Evolutionary conservation across 257 asterid genomes (phyloP), one percentile per base, ranked within the genome.

Genomic region (Solanum dulcamara): DNA sequence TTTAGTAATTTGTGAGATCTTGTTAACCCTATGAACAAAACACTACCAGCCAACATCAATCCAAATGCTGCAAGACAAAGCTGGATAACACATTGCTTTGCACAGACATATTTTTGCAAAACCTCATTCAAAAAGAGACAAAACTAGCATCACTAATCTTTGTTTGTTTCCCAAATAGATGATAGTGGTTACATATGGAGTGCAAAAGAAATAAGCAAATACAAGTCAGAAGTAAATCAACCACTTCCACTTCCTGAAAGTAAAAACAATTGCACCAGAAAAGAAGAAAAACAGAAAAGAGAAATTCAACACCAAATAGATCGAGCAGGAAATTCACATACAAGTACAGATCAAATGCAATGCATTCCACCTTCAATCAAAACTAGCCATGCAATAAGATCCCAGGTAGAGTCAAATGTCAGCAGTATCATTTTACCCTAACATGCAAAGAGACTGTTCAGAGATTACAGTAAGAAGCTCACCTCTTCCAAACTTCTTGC

Each of bases 401-500:
- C 64, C 81, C 62, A 77, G 28, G 28, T 77, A 77, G 26, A 77
- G 28, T 77, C 64, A 48, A 77, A 77, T 77, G 83, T 77, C 38
- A 46, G 38, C 64, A 9, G 18, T 28, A 17, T 46, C 44, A 48
- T 28, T 48, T 48, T 77, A 77, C 83, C 62, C 83, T 15, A 77
- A 77, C 83, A 77, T 46, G 83, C 83, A 48, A 79, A 79, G 44
- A 5, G 38, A 79, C 83, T 28, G 42, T 48, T 79, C 3, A n/a
- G 38, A 79, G 57, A 46, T 10, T 44, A 48, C 28, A 10, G 64
- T 79, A 79, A 30, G 20, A 79, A 77, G 38, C 81, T 83, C 89
- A 95, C 99, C 99, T 94, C 97, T 94, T 92, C 99, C 99, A 89
- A 95, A 97, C 90, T 91, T 97, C 90, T 90, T 92, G 94, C 86